Conservation (phyloP, 352 stramenopile genomes). For the Pythium dissimile region DNA sequence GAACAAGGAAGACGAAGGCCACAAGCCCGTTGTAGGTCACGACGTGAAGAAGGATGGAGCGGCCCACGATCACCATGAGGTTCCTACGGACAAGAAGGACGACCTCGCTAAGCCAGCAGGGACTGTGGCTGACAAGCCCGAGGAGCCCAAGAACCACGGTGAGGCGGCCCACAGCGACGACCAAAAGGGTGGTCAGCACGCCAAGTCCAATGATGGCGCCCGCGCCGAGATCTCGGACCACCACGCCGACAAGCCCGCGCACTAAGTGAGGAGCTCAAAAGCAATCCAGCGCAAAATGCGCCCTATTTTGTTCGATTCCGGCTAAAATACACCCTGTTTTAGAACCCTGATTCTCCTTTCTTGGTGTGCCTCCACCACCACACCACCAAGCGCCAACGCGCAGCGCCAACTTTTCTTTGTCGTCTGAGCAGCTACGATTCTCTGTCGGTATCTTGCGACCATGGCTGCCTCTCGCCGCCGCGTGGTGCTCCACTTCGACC, state of each 20-base stretch:
- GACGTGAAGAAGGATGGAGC: constrained; percentile 2
- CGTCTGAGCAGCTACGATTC: constrained; percentile 1
- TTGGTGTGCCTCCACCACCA: neutral
- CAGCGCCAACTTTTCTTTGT: neutral
- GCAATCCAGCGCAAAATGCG: neutral
- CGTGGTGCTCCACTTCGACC: constrained; percentile 85
- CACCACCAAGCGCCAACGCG: neutral
- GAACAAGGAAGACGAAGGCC: neutral
- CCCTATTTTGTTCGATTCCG: constrained; percentile 13
- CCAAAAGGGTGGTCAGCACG: neutral
- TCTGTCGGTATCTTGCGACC: neutral
- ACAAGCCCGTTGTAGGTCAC: neutral
- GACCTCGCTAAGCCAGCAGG: neutral
- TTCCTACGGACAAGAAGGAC: neutral
- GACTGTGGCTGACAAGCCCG: neutral
- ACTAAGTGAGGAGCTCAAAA: neutral
- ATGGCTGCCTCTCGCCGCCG: constrained; percentile 21
- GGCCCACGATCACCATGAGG: neutral
- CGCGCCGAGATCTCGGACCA: constrained; percentile 16
- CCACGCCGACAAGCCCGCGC: constrained; percentile 21
- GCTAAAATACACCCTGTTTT: constrained; percentile 12
- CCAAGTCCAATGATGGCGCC: constrained; percentile 18
- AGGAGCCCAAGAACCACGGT: constrained; percentile 8
- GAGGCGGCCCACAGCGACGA: neutral
- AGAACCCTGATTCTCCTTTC: neutral